A percentile compares a stretch with the other conserved stretches of the same genome.
Conservation (phyloP, 805 yeast species). For the Ogataea nitratoaversa region DNA sequence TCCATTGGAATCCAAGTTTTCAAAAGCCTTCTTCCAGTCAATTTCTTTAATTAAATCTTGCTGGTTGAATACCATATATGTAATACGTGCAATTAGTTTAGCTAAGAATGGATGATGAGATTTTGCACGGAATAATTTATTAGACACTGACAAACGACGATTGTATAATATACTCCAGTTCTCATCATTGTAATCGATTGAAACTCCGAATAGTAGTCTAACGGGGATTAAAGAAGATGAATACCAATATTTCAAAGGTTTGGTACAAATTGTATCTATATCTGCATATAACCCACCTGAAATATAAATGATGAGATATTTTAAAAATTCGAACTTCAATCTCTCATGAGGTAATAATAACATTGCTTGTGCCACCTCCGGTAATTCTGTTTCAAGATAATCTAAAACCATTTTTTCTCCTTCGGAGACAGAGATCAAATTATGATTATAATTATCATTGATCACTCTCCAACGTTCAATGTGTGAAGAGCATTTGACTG, state of each 20-base stretch:
- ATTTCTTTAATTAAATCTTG: constrained; percentile 8
- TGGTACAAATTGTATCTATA: constrained; percentile 53
- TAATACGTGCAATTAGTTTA: constrained; percentile 22
- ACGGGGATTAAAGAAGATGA: constrained; percentile 13
- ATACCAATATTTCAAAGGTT: constrained; percentile 35
- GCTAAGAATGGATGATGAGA: constrained; percentile 25
- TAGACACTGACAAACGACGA: constrained; percentile 20
- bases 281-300: constrained; percentile 63
- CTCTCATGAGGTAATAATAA: constrained; percentile 44
- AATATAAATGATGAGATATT: constrained; percentile 47
- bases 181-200: constrained; percentile 21
- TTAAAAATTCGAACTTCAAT: constrained; percentile 49
- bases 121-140: constrained; percentile 20
- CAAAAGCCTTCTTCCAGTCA: constrained; percentile 27
- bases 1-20: constrained; percentile 28
- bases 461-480: constrained; percentile 20
- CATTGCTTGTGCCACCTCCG: constrained; percentile 45
- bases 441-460: constrained; percentile 21
- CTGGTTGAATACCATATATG: constrained; percentile 17
- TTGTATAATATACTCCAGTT: constrained; percentile 24
- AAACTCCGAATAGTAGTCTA: constrained; percentile 17
- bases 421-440: constrained; percentile 15
- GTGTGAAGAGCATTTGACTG: constrained; percentile 12
- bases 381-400: constrained; percentile 27
- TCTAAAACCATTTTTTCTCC: constrained; percentile 15